phyloP scores from a whole-genome alignment of 2,329 filamentous ascomycete genomes.

The Chaetomiaceae sp. region DNA sequence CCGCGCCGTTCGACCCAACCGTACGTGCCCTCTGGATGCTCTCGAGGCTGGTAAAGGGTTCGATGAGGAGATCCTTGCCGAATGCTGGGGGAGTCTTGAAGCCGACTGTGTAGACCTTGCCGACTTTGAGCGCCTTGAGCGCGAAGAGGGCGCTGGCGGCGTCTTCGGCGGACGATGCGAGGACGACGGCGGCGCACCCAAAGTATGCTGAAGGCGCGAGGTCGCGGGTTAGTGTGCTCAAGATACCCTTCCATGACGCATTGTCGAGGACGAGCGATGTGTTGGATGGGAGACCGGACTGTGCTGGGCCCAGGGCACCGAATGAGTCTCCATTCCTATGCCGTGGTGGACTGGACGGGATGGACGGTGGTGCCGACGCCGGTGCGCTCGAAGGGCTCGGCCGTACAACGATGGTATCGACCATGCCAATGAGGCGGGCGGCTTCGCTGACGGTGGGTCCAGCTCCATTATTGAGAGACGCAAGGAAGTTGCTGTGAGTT shows the following conservation, averaged over 20 bases:
- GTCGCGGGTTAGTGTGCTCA: constrained; percentile 74
- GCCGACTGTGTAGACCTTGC: constrained; percentile 78
- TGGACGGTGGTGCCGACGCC: constrained; percentile 43
- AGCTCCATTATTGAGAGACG: constrained; percentile 45
- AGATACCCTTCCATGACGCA: constrained; percentile 78
- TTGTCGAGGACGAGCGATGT: constrained; percentile 71
- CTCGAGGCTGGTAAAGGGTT: constrained; percentile 75
- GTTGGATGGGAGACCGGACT: constrained; percentile 42
- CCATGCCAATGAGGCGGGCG: constrained; percentile 70
- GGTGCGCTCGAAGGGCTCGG: constrained; percentile 41
- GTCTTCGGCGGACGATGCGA: constrained; percentile 69
- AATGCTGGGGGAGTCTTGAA: constrained; percentile 63
- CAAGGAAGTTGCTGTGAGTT: constrained; percentile 49
- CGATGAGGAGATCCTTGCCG: constrained; percentile 64
- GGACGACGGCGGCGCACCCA: constrained; percentile 68
- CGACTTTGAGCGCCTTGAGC: constrained; percentile 68
- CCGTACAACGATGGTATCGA: constrained; percentile 74
- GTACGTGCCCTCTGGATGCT: constrained; percentile 51
- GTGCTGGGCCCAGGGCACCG: constrained; percentile 19
- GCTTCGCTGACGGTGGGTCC: constrained; percentile 66
- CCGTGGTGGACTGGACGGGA: constrained; percentile 45
- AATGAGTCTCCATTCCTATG: constrained; percentile 31
- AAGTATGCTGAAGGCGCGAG: constrained; percentile 78
- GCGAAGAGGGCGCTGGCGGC: constrained; percentile 77
- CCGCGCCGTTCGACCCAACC: constrained; percentile 32